Evolutionary conservation across 495 filamentous ascomycete species (phyloP), one percentile per base, ranked within the genome.

Genomic region (Schizothecium vesticola): DNA sequence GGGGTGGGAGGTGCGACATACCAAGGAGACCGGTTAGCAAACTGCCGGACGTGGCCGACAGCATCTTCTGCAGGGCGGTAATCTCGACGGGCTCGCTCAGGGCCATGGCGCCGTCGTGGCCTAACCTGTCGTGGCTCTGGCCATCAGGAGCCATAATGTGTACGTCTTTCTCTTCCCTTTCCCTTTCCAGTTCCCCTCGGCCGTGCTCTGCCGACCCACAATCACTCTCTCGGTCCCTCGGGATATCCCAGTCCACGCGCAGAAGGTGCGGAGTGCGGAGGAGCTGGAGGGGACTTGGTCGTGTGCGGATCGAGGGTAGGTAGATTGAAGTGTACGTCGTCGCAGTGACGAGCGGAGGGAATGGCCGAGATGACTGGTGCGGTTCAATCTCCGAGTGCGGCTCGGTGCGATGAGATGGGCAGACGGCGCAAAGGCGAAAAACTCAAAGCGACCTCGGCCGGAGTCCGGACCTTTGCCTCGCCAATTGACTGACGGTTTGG

Each of bases 41-140:
- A 75, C 93, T 97, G 23, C 95, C 95, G 11, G 88, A 90, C 21
- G 93, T 92, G 9, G 95, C 95, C 67, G 94, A 97, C 33, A 95
- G 76, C 96, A 99, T 99, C 80, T 92, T 93, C 80, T 98, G 96
- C 10, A 81, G 75, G 19, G 92, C 83, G 1, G 94, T 91, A 66
- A 93, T 91, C 68, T 93, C 85, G 26, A 81, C 70, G 16, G 82
- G 81, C 11, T 74, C 76, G 60, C 74, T 75, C 51, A 25, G 43
- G 10, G 23, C 66, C 11, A 64, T 51, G 33, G 65, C 21, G 26
- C 31, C 69, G 63, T 70, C 62, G 56, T 58, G 66, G 24, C 9
- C 43, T 63, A 71, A 55, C 56, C 70, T 68, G 25, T 68, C 66
- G 31, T 69, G 70, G 57, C 68, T 64, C 29, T 71, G 70, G 56